Base-by-base conservation (phyloP, 2,329 filamentous ascomycete species). In the Elsinoe necatrix region DNA sequence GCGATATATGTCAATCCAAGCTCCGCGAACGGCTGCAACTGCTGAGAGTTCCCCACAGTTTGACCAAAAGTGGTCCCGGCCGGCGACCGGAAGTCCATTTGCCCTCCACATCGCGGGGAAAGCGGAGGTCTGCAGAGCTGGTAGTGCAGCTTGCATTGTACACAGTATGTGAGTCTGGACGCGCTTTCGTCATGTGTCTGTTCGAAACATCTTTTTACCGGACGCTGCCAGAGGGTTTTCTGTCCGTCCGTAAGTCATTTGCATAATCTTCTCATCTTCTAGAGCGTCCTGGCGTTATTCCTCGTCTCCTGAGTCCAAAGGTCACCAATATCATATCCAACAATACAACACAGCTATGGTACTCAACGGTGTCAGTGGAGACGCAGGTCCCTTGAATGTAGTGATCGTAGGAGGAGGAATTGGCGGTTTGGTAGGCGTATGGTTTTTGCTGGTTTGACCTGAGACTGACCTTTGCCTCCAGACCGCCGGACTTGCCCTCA, bases 391-490 rank as follows among this genome's bases (percentile, higher is more conserved):
- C n/a, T 57, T 64, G 1, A 45, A 60, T 9, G 52, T 65, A 35
- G 55, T 63, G 21, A 60, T 67, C 8, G 60, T 66, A 7, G 66
- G 65, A 14, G 64, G 63, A 29, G 65, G 65, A n/a, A 66, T 68
- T 16, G 64, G 62, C n/a, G 66, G 65, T 14, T 59, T 66, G 4
- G 54, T 57, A 54, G 27, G 52, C 43, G 20, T 5, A n/a, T 11
- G 8, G 39, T 12, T 12, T 3, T 8, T 51, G 8, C 37, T 20
- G 20, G 2, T 11, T 31, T 1, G 14, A 20, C 48, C 4, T 12
- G n/a, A 16, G 2, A 7, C 47, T 57, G 39, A 60, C 47, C 18
- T 12, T 6, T n/a, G 12, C n/a, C 39, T 57, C 18, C 31, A 58
- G 59, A 58, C 62, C 2, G 63, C 65, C 23, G 65, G 62, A 3